phyloP scores from a whole-genome alignment of 768 basidiomycete genomes.

The Boletales sp. region DNA sequence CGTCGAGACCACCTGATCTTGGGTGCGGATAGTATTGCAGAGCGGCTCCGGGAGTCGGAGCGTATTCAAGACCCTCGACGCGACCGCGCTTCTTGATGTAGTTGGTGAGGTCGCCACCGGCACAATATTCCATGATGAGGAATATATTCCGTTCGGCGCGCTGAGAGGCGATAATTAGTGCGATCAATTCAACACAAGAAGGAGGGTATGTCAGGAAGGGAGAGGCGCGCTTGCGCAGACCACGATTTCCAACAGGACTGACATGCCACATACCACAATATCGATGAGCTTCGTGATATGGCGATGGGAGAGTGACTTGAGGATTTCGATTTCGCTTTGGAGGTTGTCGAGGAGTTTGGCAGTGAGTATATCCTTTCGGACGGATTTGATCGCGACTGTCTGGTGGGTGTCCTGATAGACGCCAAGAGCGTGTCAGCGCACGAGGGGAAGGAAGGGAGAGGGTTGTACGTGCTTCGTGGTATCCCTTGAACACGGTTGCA shows the following conservation, averaged over 20 bases:
- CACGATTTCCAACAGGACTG: neutral
- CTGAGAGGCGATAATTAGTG: conserved; percentile 33
- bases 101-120: conserved; percentile 92
- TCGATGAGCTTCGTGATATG: conserved; percentile 93
- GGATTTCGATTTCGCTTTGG: conserved; percentile 96
- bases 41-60: conserved; percentile 63
- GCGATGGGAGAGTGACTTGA: conserved; percentile 88
- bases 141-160: conserved; percentile 79
- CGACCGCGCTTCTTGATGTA: conserved; percentile 98
- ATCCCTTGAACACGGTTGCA: conserved; percentile 93
- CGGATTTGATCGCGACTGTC: conserved; percentile 91
- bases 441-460: neutral
- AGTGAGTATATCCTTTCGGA: conserved; percentile 82
- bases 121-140: conserved; percentile 96
- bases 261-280: conserved; percentile 65
- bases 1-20: conserved; percentile 83
- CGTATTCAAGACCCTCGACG: conserved; percentile 83
- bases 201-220: too few species aligned
- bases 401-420: conserved; percentile 63
- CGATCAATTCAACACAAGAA: neutral
- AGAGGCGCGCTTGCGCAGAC: too few species aligned
- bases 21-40: conserved; percentile 91
- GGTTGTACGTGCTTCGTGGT: conserved; percentile 68
- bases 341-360: conserved; percentile 95
- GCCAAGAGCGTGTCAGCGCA: neutral